Conservation (phyloP, 129 eudicot species). For the Saposhnikovia divaricata region DNA sequence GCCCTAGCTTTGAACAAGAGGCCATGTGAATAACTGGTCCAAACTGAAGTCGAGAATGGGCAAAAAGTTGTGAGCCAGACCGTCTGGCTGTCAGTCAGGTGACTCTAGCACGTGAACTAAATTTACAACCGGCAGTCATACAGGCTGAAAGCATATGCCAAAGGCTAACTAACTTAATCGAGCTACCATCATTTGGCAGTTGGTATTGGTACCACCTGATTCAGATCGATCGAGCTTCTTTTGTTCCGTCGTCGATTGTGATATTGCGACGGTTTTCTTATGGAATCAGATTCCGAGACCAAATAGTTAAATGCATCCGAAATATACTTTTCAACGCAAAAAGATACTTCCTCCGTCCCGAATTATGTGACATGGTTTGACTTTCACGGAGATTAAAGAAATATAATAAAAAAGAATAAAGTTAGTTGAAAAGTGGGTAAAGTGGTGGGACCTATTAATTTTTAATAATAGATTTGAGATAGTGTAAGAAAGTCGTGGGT, state of each 20-base stretch:
- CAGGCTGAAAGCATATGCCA: not conserved
- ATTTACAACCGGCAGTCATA: not conserved
- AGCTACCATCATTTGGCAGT: not conserved
- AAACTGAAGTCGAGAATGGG: not conserved
- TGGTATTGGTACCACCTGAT: not conserved
- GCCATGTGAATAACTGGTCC: constrained; percentile 8
- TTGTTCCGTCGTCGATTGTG: not conserved
- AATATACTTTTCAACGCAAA: too few species aligned
- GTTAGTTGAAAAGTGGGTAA: too few species aligned
- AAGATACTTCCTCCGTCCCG: too few species aligned
- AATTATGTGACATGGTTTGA: too few species aligned
- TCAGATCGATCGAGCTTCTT: not conserved
- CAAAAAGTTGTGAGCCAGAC: constrained; percentile 3
- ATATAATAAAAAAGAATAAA: too few species aligned
- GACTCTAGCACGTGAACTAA: constrained; percentile 15
- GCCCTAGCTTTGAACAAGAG: not conserved
- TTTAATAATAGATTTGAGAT: too few species aligned
- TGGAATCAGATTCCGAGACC: too few species aligned
- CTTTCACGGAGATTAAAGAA: too few species aligned
- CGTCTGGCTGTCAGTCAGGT: constrained; percentile 20
- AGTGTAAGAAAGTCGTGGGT: too few species aligned
- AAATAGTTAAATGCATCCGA: too few species aligned
- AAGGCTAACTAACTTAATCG: not conserved
- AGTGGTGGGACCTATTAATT: too few species aligned
- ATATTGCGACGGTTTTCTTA: too few species aligned